Base-by-base conservation (phyloP, 1,284 basidiomycete species). In the Naganishia liquefaciens region DNA sequence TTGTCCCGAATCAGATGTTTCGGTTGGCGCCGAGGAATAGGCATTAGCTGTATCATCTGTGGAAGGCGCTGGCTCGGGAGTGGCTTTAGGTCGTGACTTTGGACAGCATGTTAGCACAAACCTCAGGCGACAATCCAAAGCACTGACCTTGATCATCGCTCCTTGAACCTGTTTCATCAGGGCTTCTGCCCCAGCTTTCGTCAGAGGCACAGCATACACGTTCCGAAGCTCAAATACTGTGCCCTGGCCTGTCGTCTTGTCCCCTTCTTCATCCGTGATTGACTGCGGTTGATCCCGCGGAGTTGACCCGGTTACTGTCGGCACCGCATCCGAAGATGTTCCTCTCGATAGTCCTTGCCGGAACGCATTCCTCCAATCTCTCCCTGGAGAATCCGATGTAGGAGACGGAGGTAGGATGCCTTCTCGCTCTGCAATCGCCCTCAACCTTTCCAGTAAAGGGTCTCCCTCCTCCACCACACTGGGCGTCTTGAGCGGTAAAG, bases 171-270 rank as follows among this genome's bases (percentile, higher is more conserved):
- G 54, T 13, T 30, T 61, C 46, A 67, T 64, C 23, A 67, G n/a
- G 44, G n/a, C 66, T 23, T 63, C 50, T 3, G 62, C 63, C 0
- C 54, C 66, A 11, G 43, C 57, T 33, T 50, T 64, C 2, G 49
- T 62, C 40, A 67, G 30, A 19, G 66, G 66, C 19, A 67, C 33
- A 17, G 66, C 66, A 62, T 67, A 67, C 13, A 67, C 66, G 30
- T 62, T 64, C 52, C 60, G 52, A 37, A 67, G 28, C 42, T 63
- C 55, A 21, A 54, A 63, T 2, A 62, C 62, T 21, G 52, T 54
- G 25, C 66, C 58, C 25, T 67, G 57, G 5, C 43, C 44, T 33
- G 39, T 55, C 13, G 2, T 51, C n/a, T 62, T 33, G 6, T 42
- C 13, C 13, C 53, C 54, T 17, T 54, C 51, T 5, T 52, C 44